Base-by-base conservation (phyloP, 1,139 yeast genomes). In the Yamadazyma mexicana region DNA sequence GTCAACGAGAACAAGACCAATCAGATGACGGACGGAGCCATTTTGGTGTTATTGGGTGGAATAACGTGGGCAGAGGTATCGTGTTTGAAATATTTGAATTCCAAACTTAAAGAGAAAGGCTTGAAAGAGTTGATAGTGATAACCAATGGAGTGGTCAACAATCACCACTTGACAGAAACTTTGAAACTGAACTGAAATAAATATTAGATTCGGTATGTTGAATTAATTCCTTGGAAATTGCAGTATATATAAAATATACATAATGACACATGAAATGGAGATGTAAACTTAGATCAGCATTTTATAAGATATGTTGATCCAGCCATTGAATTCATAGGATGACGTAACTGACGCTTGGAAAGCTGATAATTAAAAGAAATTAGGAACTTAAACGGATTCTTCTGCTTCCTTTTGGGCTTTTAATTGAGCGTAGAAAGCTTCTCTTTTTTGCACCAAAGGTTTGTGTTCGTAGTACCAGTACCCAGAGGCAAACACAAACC, bases 31-130 rank as follows among this genome's bases (percentile, higher is more conserved):
- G 36, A 37, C 6, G 40, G 68, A 70, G 54, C 45, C 5, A 72
- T 83, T 26, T 63, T 85, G 23, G 69, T 70, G 23, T 54, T 77
- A 40, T 58, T 87, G 31, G 96, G 96, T 7, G 96, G 96, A 0
- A 66, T 87, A n/a, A 85, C 95, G 0, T 75, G 84, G 54, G 76
- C 88, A 11, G 96, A 87, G 56, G 65, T 87, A 10, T 74, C 87
- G 10, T 81, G 88, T 15, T 67, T 87, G 40, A 68, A 82, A 50
- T 73, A 72, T 41, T 62, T 84, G 23, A 77, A 83, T 39, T 61
- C 64, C 38, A 62, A 64, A 39, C 55, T 72, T 31, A 50, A 51
- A 24, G 49, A 50, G 29, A 46, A 47, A 24, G 69, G 70, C 1
- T 55, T 61, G 34, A 75, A 75, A 54, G 69, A 70, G 49, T 49